Percentiles rank a stretch among this genome's conserved stretches.
Conservation (phyloP, 805 yeast genomes). For the Nakazawaea molendinolei region DNA sequence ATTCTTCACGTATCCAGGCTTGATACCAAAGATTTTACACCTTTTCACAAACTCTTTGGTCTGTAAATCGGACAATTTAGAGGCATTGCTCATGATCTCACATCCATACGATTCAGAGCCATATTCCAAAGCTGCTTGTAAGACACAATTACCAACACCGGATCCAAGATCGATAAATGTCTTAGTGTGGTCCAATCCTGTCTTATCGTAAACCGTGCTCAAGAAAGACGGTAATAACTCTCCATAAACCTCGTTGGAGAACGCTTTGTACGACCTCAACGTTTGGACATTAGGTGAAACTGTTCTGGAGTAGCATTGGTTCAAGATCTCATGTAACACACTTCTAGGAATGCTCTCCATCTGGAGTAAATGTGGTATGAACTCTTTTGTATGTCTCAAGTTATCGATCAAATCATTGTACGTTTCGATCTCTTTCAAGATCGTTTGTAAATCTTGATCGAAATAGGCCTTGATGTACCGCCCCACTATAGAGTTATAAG, state of each 20-base stretch:
- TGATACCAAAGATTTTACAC: conserved; percentile 57
- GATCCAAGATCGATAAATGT: conserved; percentile 87
- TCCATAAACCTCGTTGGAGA: conserved; percentile 87
- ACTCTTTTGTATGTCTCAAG: conserved; percentile 27
- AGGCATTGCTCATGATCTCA: conserved; percentile 83
- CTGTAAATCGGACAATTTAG: conserved; percentile 59
- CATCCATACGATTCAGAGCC: conserved; percentile 86
- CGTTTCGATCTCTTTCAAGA: conserved; percentile 29
- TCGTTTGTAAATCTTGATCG: conserved; percentile 21
- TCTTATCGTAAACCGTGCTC: conserved; percentile 55
- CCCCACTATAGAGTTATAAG: conserved; percentile 32
- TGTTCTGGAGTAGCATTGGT: conserved; percentile 67
- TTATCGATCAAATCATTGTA: conserved; percentile 35
- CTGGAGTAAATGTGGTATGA: conserved; percentile 24
- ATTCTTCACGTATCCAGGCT: conserved; percentile 47
- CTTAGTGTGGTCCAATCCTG: conserved; percentile 44
- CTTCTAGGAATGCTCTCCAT: conserved; percentile 21
- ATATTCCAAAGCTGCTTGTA: conserved; percentile 83
- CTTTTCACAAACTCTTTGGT: conserved; percentile 50
- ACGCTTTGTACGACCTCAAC: conserved; percentile 70
- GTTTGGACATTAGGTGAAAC: conserved; percentile 68
- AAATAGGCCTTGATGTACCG: conserved; percentile 28
- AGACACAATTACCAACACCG: conserved; percentile 88
- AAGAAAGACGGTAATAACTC: conserved; percentile 78
- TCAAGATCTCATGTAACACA: conserved; percentile 60